Evolutionary conservation across 352 stramenopile genomes (phyloP).

Genomic region (Phytophthora brassicae): DNA sequence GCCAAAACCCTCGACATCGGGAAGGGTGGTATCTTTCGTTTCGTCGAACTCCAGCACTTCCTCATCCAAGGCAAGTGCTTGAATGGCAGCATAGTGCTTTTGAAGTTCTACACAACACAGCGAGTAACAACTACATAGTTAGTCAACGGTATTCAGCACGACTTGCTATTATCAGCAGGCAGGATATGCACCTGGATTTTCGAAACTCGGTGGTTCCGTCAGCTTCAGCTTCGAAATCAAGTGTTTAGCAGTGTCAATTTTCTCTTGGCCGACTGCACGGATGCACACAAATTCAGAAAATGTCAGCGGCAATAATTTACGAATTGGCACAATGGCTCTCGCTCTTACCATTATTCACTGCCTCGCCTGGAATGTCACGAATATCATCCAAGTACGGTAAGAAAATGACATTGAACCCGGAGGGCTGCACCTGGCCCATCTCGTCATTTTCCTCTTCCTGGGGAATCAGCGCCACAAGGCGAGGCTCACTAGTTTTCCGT

Average conservation of each 20-base stretch:
- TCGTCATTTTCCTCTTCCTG: constrained; percentile 78
- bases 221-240: constrained; percentile 78
- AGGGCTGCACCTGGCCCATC: constrained; percentile 76
- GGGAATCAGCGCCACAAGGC: constrained; percentile 73
- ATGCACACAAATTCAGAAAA: background rate
- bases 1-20: constrained; percentile 68
- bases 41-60: constrained; percentile 80
- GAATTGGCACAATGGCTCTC: background rate
- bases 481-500: constrained; percentile 74
- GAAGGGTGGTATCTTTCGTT: constrained; percentile 71
- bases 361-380: constrained; percentile 56
- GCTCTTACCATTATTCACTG: constrained; percentile 37
- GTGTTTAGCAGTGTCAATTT: constrained; percentile 64
- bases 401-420: constrained; percentile 78
- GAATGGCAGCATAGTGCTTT: constrained; percentile 82
- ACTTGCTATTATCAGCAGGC: background rate
- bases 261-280: constrained; percentile 42
- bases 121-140: background rate
- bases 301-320: constrained; percentile 8
- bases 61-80: constrained; percentile 75
- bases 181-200: constrained; percentile 64
- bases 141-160: background rate
- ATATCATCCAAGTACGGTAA: constrained; percentile 84
- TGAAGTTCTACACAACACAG: constrained; percentile 57
- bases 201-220: constrained; percentile 69